A percentile compares a stretch with the other conserved stretches of the same genome.
phyloP scores from a whole-genome alignment of 352 stramenopile genomes.

The Globisporangium ultimum region DNA sequence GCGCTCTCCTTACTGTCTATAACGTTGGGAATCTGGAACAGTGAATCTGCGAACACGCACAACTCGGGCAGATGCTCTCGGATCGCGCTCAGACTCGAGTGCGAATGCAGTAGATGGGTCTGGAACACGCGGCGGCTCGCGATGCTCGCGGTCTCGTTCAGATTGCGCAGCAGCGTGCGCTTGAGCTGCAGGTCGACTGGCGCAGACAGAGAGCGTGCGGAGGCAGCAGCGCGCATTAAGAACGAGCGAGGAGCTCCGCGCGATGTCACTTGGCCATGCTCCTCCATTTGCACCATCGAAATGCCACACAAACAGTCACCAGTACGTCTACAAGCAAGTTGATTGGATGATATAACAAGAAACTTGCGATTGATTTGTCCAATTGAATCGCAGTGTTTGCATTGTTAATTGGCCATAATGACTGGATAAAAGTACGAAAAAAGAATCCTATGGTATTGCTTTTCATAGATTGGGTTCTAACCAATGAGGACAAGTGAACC shows the following conservation, averaged over 20 bases:
- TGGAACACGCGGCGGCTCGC: constrained; percentile 49
- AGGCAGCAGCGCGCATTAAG: too few species aligned
- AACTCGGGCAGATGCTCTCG: constrained; percentile 40
- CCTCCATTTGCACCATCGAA: too few species aligned
- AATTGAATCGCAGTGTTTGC: too few species aligned
- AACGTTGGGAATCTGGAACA: constrained; percentile 9
- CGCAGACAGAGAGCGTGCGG: background rate
- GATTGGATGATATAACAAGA: too few species aligned
- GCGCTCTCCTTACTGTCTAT: background rate
- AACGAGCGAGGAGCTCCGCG: too few species aligned
- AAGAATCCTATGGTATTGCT: background rate
- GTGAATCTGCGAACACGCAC: constrained; percentile 29
- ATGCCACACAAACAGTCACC: too few species aligned
- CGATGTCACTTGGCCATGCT: too few species aligned
- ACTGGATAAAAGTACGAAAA: background rate
- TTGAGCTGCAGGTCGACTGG: background rate
- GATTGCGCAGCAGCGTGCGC: constrained; percentile 4
- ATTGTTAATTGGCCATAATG: too few species aligned
- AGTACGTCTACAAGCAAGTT: too few species aligned
- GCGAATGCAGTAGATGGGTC: constrained; percentile 26
- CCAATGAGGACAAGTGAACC: background rate
- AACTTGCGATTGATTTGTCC: too few species aligned
- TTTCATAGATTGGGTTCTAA: background rate
- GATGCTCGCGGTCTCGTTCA: constrained; percentile 45
- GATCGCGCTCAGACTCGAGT: constrained; percentile 25